Evolutionary conservation across 257 asterid genomes (phyloP), one percentile per base, ranked within the genome.

Genomic region (Perilla frutescens): DNA sequence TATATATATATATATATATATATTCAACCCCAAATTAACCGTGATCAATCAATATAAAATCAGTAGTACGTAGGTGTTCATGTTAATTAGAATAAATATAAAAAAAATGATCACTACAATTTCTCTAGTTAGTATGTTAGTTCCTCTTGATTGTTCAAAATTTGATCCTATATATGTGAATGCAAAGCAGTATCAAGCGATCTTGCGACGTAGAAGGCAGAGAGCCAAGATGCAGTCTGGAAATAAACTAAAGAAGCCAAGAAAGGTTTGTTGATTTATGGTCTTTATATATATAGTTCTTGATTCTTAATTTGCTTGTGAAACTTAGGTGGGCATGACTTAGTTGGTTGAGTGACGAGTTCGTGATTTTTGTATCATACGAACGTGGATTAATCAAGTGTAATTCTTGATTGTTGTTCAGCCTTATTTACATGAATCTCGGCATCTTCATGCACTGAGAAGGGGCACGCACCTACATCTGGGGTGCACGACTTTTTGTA

Each of bases 361-460:
- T 20, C 26, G 26, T 20, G 26, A 20, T 20, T 20, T 20, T 20
- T 20, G 26, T 20, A 20, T 20, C 26, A 20, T 20, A 20, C 26
- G 26, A 20, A 20, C 37, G 37, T 34, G 3, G 4, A 34, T 34
- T 4, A 34, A 34, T 34, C 37, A 4, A 2, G 37, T 34, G 3
- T 34, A 34, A 34, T 11, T 15, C 39, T 8, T 68, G 63, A 39
- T 44, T 32, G 11, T 34, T 34, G 37, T 1, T n/a, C 68, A 73
- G 78, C 72, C 71, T 5, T 73, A 73, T 64, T 11, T 73, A 44
- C 78, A 73, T 8, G 71, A 62, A 63, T 73, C 77, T 3, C 64
- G 77, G 8, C 77, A 73, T 73, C 71, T 73, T 31, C 78, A 73
- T 63, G 78, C 78, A 5, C 6, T 63, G 58, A 73, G 72, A 73